Conservation (phyloP, 108 stramenopile genomes). For the Discostella stelligeroides region DNA sequence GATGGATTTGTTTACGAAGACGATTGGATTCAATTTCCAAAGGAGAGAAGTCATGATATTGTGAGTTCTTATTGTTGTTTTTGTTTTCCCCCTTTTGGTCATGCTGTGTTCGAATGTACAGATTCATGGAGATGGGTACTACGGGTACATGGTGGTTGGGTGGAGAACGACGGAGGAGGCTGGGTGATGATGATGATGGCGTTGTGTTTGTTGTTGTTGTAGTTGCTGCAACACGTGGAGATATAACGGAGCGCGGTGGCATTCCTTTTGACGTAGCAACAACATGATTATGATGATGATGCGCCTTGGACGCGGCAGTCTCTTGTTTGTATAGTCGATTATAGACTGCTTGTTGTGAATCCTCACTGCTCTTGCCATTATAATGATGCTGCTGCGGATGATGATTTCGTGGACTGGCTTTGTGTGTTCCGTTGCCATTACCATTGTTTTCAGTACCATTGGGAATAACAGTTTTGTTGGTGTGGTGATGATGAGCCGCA, state of each 20-base stretch:
- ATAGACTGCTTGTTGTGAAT: background rate
- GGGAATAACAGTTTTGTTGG: no score
- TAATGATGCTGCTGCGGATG: no score
- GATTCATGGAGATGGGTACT: constrained; percentile 8
- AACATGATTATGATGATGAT: no score
- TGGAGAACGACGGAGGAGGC: background rate
- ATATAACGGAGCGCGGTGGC: background rate
- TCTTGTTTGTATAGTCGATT: constrained; percentile 22
- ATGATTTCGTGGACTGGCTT: constrained; percentile 5
- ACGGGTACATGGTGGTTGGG: background rate
- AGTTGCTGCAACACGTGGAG: no score
- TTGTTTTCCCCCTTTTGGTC: no score
- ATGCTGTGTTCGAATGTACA: no score
- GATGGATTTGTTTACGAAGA: constrained; percentile 17
- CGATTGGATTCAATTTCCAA: background rate
- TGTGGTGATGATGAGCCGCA: constrained; percentile 20
- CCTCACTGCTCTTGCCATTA: background rate
- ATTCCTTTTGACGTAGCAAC: background rate
- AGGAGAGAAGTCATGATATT: no score
- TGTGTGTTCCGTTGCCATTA: background rate
- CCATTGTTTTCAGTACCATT: no score
- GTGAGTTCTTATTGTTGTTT: constrained; percentile 1
- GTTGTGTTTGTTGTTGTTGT: background rate
- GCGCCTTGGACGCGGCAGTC: constrained; percentile 20
- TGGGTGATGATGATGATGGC: constrained; percentile 4